A percentile compares a stretch with the other conserved stretches of the same genome.
Evolutionary conservation across 495 filamentous ascomycete species (phyloP).

Genomic region (Aspergillus cristatus): DNA sequence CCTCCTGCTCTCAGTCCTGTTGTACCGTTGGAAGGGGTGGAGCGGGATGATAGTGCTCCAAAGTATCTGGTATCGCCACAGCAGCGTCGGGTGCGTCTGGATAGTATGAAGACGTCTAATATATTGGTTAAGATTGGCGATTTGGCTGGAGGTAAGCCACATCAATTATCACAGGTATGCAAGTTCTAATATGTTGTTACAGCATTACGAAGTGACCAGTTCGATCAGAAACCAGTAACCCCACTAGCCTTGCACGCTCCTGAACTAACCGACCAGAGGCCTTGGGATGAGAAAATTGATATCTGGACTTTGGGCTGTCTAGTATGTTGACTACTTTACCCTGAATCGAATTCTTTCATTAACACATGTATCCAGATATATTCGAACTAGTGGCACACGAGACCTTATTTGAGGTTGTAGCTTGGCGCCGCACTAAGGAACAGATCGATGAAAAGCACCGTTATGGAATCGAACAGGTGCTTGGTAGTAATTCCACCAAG

Average conservation of each 20-base stretch:
- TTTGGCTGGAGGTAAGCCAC: constrained; percentile 13
- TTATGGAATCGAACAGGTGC: no score
- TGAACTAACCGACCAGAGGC: constrained; percentile 7
- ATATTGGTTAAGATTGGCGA: constrained; percentile 15
- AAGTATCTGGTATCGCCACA: constrained; percentile 13
- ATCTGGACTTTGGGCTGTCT: constrained; percentile 15
- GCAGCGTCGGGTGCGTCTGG: constrained; percentile 8
- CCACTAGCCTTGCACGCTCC: constrained; percentile 10
- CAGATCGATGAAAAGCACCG: no score
- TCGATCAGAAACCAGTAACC: constrained; percentile 9
- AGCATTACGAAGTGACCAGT: constrained; percentile 7
- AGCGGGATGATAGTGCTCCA: constrained; percentile 12
- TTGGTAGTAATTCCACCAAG: not conserved
- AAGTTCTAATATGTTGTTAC: not conserved
- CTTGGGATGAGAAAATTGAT: constrained; percentile 10
- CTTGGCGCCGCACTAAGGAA: no score
- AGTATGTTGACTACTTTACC: constrained; percentile 6
- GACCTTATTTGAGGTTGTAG: constrained; percentile 10
- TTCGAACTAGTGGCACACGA: constrained; percentile 18
- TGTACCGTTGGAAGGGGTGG: constrained; percentile 8
- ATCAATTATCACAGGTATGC: not conserved
- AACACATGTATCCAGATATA: constrained; percentile 6
- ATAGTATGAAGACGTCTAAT: constrained; percentile 4
- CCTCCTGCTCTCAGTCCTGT: constrained; percentile 12
- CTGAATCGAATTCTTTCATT: not conserved